Conservation (phyloP, 495 filamentous ascomycete genomes). For the Choiromyces venosus region DNA sequence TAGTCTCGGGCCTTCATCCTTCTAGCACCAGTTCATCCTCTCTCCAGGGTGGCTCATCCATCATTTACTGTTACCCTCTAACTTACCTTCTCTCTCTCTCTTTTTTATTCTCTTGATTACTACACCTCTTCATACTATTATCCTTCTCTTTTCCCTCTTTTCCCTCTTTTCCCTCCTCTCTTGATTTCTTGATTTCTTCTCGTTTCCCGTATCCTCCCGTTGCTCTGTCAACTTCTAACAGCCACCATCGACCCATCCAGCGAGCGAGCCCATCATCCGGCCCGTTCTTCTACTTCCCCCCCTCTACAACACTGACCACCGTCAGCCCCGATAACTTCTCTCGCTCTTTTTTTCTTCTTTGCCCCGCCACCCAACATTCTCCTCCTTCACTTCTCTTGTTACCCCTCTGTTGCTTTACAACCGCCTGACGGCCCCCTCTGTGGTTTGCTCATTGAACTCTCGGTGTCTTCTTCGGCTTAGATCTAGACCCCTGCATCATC, state of each 20-base stretch:
- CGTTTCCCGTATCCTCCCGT: conserved; percentile 5
- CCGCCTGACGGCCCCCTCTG: background rate
- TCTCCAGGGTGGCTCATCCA: conserved; percentile 15
- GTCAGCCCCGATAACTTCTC: conserved; percentile 43
- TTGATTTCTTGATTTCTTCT: no score
- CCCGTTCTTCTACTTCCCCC: conserved; percentile 22
- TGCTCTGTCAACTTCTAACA: conserved; percentile 34
- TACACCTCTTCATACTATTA: background rate
- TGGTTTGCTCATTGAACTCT: background rate
- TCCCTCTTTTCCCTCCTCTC: conserved; percentile 1
- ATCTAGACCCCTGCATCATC: background rate
- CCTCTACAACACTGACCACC: conserved; percentile 44
- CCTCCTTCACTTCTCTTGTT: background rate
- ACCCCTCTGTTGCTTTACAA: background rate
- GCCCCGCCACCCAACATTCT: conserved; percentile 30
- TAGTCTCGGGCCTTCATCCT: conserved; percentile 24
- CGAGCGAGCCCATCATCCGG: conserved; percentile 43
- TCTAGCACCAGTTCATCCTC: conserved; percentile 8
- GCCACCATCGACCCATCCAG: conserved; percentile 29
- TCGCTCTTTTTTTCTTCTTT: conserved; percentile 40
- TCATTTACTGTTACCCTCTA: conserved; percentile 12
- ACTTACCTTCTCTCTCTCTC: conserved; percentile 16
- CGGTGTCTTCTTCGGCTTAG: background rate
- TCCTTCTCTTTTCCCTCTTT: background rate
- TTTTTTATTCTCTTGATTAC: conserved; percentile 11